phyloP scores from a whole-genome alignment of 768 basidiomycete genomes.

The Naganishia onofrii region DNA sequence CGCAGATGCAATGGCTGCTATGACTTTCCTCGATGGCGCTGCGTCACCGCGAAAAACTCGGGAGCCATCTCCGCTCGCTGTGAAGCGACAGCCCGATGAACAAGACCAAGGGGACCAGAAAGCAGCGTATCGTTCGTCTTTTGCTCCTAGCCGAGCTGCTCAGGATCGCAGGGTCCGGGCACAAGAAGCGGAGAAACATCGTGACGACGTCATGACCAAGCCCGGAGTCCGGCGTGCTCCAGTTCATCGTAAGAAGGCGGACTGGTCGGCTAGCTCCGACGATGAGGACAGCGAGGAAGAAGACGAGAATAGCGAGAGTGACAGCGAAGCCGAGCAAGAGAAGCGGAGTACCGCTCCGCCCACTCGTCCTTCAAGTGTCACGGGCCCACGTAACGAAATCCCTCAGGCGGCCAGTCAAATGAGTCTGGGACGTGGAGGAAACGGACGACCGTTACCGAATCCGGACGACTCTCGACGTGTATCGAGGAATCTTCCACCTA shows the following conservation, averaged over 20 bases:
- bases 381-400: not conserved
- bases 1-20: constrained; percentile 70
- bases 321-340: constrained; percentile 7
- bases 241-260: constrained; percentile 34
- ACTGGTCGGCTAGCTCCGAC: constrained; percentile 65
- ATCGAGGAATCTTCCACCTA: constrained; percentile 35
- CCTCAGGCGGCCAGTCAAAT: constrained; percentile 13
- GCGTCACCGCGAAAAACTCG: constrained; percentile 30
- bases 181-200: constrained; percentile 77
- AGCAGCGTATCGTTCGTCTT: constrained; percentile 72
- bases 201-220: constrained; percentile 70
- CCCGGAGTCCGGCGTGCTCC: constrained; percentile 52
- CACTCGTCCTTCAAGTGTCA: not conserved
- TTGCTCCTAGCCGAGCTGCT: constrained; percentile 79
- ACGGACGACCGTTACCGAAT: constrained; percentile 26
- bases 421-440: constrained; percentile 26
- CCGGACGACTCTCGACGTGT: constrained; percentile 17
- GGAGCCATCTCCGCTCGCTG: constrained; percentile 37
- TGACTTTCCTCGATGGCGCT: constrained; percentile 64
- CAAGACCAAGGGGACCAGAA: constrained; percentile 25
- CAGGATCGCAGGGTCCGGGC: constrained; percentile 78
- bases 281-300: constrained; percentile 67
- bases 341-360: not conserved
- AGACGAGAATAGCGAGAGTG: constrained; percentile 42
- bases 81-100: constrained; percentile 31